Evolutionary conservation across 345 rosid genomes (phyloP), one percentile per base, ranked within the genome.

Genomic region (rapeseed (Brassica napus)): DNA sequence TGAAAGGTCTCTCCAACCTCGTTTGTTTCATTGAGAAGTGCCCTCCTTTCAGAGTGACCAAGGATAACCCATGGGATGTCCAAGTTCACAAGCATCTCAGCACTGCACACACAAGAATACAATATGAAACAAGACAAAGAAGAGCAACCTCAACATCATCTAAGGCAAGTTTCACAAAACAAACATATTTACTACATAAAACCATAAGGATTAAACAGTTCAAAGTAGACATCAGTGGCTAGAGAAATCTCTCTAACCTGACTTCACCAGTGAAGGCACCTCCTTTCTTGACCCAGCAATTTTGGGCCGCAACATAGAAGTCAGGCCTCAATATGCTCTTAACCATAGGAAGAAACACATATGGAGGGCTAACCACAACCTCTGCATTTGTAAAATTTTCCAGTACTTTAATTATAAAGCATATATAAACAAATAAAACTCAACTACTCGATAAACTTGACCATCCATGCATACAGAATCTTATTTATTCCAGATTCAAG

Each of bases 231-330:
- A 64, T 0, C 15, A 58, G 5, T 55, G 2, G 28, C 6, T 4
- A 65, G 60, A 24, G 52, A 71, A 37, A 76, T 44, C 73, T 59
- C 47, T 44, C 73, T 59, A 35, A 92, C 98, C 98, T 92, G 68
- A 94, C 86, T 75, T 94, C 98, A 49, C 98, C 98, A 0, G 98
- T 94, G 91, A 75, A 94, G 68, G 98, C 98, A 82, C 97, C 98
- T 34, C 98, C 98, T 62, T 94, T 94, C 81, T 87, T 87, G 37
- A 94, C 93, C 98, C 97, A 94, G 71, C 97, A 94, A 82, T 94
- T 94, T 72, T 94, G 98, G 0, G 97, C 98, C 12, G 97, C 95
- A 42, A 92, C 97, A 75, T 86, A 86, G 44, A 94, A 91, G 69
- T 91, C 92, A 63, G 94, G 76, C 86, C 85, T 88, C 87, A 92